Evolutionary conservation across 1,284 basidiomycete species (phyloP).

Genomic region (Stereum hirsutum): DNA sequence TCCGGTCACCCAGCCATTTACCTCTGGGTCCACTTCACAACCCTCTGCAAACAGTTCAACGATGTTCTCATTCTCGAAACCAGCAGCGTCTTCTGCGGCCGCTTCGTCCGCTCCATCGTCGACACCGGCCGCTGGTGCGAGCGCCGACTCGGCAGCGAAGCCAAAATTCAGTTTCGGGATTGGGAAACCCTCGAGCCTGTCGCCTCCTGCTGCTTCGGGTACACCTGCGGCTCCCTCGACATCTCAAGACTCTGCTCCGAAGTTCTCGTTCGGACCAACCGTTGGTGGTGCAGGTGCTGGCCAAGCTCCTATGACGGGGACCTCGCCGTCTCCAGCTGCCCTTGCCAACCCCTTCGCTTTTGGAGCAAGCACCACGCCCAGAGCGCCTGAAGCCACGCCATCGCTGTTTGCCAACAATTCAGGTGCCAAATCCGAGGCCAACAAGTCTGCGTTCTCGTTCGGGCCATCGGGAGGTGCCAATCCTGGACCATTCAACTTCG

Average conservation of each 20-base stretch:
- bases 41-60: background rate
- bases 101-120: background rate
- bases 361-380: too few relatives aligned
- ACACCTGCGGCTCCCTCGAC: background rate
- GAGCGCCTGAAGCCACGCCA: too few relatives aligned
- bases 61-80: background rate
- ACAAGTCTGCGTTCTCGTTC: slow-evolving; percentile 13
- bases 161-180: slow-evolving; percentile 24
- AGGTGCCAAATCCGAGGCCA: slow-evolving; percentile 4
- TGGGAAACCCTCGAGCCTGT: slow-evolving; percentile 4
- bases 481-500: too few relatives aligned
- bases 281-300: background rate
- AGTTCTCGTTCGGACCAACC: background rate
- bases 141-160: slow-evolving; percentile 6
- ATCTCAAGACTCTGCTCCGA: background rate
- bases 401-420: too few relatives aligned
- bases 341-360: too few relatives aligned
- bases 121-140: slow-evolving; percentile 5
- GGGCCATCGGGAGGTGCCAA: slow-evolving; percentile 7
- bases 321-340: too few relatives aligned
- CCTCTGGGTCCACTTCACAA: slow-evolving; percentile 1
- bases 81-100: background rate
- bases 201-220: slow-evolving; percentile 7
- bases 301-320: too few relatives aligned
- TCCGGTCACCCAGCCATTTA: too few relatives aligned